Percentiles rank a stretch among this genome's conserved stretches.
Evolutionary conservation across 2,329 filamentous ascomycete genomes (phyloP).

Genomic region (Scytalidium lignicola): DNA sequence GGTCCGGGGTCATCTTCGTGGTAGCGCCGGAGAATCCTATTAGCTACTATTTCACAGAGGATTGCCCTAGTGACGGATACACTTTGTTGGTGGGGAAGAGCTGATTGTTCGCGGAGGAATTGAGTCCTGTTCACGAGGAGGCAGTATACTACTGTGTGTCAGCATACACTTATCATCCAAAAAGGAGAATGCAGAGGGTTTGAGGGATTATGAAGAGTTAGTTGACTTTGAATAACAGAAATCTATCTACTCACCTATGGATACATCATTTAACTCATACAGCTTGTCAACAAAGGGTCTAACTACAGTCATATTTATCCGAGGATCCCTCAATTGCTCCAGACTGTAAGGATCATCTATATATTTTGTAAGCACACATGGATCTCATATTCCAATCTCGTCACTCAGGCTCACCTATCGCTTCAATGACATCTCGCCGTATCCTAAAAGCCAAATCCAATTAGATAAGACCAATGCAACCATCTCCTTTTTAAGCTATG

Average conservation of each 20-base stretch:
- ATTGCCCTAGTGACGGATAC: conserved; percentile 74
- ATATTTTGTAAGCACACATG: neutral
- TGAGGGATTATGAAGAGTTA: too few relatives aligned
- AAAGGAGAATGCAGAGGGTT: too few relatives aligned
- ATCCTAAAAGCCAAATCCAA: conserved; percentile 33
- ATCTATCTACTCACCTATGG: conserved; percentile 55
- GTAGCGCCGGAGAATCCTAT: conserved; percentile 70
- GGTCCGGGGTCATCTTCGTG: conserved; percentile 71
- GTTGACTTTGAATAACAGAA: too few relatives aligned
- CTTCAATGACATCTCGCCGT: conserved; percentile 56
- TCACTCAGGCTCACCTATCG: conserved; percentile 50
- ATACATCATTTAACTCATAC: conserved; percentile 74
- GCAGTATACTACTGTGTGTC: conserved; percentile 59
- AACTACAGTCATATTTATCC: conserved; percentile 75
- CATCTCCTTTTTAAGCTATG: neutral
- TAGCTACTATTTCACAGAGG: conserved; percentile 76
- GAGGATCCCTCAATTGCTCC: conserved; percentile 73
- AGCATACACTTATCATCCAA: neutral
- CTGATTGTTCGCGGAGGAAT: conserved; percentile 72
- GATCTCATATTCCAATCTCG: neutral
- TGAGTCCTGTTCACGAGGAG: conserved; percentile 76
- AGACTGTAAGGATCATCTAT: conserved; percentile 61
- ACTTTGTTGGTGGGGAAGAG: conserved; percentile 72
- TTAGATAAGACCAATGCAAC: neutral
- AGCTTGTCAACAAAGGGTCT: conserved; percentile 79